Percentiles rank a stretch among this genome's conserved stretches.
Evolutionary conservation across 352 stramenopile genomes (phyloP).

Genomic region (Globisporangium camurandrum): DNA sequence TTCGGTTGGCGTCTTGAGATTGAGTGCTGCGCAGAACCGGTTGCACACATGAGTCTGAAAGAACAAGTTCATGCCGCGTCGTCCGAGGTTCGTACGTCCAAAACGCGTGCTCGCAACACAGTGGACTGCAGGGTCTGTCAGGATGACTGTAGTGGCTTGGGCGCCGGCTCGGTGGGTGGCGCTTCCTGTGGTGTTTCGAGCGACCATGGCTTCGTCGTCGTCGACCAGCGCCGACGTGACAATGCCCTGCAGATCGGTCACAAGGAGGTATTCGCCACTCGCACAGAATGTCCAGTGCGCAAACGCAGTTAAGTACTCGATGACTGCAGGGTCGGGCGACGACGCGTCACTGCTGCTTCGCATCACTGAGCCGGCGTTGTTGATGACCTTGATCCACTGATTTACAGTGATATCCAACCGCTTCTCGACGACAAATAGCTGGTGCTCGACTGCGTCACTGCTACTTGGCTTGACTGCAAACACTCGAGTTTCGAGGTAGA

Average conservation of each 20-base stretch:
- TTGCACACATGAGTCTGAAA: constrained; percentile 11
- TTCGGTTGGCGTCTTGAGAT: neutral
- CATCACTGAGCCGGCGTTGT: constrained; percentile 33
- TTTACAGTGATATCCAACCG: constrained; percentile 3
- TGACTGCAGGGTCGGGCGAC: neutral
- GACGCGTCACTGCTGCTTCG: neutral
- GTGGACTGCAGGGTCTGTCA: constrained; percentile 14
- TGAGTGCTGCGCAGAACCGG: constrained; percentile 2
- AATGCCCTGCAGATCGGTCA: constrained; percentile 37
- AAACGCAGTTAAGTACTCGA: neutral
- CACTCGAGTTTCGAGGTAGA: neutral
- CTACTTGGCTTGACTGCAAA: neutral
- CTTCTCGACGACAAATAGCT: neutral
- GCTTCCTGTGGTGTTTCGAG: neutral
- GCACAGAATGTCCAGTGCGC: constrained; percentile 20
- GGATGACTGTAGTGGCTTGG: constrained; percentile 1
- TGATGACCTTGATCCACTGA: constrained; percentile 32
- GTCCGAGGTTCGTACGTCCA: constrained; percentile 7
- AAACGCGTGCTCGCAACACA: constrained; percentile 7
- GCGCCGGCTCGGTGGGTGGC: neutral
- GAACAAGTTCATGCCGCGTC: constrained; percentile 10
- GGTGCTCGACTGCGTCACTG: neutral
- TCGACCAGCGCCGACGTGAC: neutral
- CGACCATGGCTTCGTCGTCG: neutral
- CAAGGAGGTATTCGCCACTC: constrained; percentile 29